Evolutionary conservation across 331 rosid species (phyloP).

Genomic region (Malus hybrid): DNA sequence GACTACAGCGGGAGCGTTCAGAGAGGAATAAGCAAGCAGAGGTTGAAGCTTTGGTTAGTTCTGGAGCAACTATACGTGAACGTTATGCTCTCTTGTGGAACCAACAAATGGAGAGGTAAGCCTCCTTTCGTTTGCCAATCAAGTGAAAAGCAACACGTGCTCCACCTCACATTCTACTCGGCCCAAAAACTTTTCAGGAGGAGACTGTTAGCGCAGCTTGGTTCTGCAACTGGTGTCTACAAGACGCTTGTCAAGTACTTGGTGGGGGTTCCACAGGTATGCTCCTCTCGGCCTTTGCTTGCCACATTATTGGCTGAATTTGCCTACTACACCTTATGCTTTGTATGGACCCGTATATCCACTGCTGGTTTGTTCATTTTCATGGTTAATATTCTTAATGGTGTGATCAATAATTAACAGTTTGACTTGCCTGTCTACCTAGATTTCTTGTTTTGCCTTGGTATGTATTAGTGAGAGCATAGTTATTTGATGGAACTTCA

Average conservation of each 20-base stretch:
- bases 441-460: neutral
- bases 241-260: constrained; percentile 93
- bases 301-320: neutral
- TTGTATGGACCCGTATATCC: neutral
- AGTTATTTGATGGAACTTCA: neutral
- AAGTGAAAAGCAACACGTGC: neutral
- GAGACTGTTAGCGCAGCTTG: constrained; percentile 85
- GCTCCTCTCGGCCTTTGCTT: neutral
- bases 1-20: constrained; percentile 89
- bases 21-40: constrained; percentile 96
- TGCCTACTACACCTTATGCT: constrained; percentile 1
- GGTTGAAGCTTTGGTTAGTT: constrained; percentile 69
- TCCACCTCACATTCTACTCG: constrained; percentile 19
- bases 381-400: neutral
- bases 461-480: constrained; percentile 6
- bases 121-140: neutral
- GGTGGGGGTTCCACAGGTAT: constrained; percentile 98
- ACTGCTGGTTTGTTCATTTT: neutral
- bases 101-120: constrained; percentile 96
- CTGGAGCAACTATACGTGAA: constrained; percentile 77
- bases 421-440: neutral
- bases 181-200: constrained; percentile 47
- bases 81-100: constrained; percentile 82
- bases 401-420: neutral
- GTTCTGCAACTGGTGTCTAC: constrained; percentile 97